Conservation (phyloP, 352 stramenopile genomes). For the Pythium volutum region DNA sequence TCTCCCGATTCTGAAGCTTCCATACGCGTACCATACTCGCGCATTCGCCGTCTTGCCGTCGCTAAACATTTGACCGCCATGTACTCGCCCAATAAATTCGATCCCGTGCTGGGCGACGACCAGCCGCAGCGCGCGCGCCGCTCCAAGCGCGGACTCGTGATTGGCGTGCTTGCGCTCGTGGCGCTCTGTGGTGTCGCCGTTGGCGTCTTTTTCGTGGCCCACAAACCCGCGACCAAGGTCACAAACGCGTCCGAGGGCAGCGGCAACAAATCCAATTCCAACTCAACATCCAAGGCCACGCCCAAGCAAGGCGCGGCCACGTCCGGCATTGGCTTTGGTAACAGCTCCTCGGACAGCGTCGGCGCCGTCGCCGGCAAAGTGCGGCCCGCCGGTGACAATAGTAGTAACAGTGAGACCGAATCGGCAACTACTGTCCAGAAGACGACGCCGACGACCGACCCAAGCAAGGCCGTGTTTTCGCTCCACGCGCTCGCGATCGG, state of each 20-base stretch:
- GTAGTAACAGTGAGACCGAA: not conserved
- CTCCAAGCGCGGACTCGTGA: not conserved
- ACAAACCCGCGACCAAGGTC: not conserved
- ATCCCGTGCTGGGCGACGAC: constrained; percentile 1
- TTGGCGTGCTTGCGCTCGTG: not conserved
- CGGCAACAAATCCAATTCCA: not conserved
- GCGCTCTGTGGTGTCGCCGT: not conserved
- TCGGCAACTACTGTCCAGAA: not conserved
- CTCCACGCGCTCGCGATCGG: constrained; percentile 26
- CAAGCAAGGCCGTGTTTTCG: constrained; percentile 13
- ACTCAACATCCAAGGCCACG: not conserved
- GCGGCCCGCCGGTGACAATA: constrained; percentile 1
- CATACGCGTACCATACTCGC: too few species aligned
- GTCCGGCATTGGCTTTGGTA: not conserved
- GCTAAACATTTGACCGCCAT: not conserved
- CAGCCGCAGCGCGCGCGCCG: not conserved
- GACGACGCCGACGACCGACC: constrained; percentile 6
- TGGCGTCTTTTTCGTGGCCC: not conserved
- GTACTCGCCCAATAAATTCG: not conserved
- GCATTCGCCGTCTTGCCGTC: not conserved
- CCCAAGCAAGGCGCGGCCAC: not conserved
- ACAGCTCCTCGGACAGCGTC: not conserved
- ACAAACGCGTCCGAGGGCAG: not conserved
- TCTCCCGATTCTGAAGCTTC: too few species aligned
- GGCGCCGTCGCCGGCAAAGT: not conserved